Percentiles rank a stretch among this genome's conserved stretches.
Evolutionary conservation across 345 rosid species (phyloP).

Genomic region (Stellera chamaejasme): DNA sequence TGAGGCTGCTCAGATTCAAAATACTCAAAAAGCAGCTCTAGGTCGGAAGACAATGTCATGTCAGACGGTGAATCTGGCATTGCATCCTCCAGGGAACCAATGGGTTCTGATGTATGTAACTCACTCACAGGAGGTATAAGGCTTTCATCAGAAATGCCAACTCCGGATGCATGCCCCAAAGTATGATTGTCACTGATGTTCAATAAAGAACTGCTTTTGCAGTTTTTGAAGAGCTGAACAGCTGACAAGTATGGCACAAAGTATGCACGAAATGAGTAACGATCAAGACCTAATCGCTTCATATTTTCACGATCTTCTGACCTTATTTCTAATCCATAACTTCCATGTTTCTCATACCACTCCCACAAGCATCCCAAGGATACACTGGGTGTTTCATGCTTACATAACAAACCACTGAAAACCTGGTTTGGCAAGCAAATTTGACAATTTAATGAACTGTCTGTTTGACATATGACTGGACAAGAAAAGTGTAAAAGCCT

Average conservation of each 20-base stretch:
- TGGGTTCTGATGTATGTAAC: slow-evolving; percentile 8
- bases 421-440: slow-evolving; percentile 19
- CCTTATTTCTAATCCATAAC: slow-evolving; percentile 46
- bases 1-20: slow-evolving; percentile 50
- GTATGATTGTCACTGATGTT: slow-evolving; percentile 6
- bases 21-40: slow-evolving; percentile 46
- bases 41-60: slow-evolving; percentile 9
- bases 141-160: slow-evolving; percentile 4
- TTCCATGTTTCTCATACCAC: slow-evolving; percentile 51
- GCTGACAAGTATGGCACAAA: slow-evolving; percentile 56
- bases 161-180: slow-evolving; percentile 10
- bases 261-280: slow-evolving; percentile 36
- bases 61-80: slow-evolving; percentile 16
- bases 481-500: slow-evolving; percentile 36
- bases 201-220: slow-evolving; percentile 8
- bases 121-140: background rate
- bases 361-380: slow-evolving; percentile 40
- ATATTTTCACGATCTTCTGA: slow-evolving; percentile 33
- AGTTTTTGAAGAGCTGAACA: slow-evolving; percentile 37
- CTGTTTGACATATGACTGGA: slow-evolving; percentile 30
- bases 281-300: slow-evolving; percentile 35
- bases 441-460: slow-evolving; percentile 19
- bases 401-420: slow-evolving; percentile 18
- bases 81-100: slow-evolving; percentile 9
- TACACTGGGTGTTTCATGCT: slow-evolving; percentile 33